Conservation (phyloP, 2,329 filamentous ascomycete genomes). For the Fusarium proliferatum region DNA sequence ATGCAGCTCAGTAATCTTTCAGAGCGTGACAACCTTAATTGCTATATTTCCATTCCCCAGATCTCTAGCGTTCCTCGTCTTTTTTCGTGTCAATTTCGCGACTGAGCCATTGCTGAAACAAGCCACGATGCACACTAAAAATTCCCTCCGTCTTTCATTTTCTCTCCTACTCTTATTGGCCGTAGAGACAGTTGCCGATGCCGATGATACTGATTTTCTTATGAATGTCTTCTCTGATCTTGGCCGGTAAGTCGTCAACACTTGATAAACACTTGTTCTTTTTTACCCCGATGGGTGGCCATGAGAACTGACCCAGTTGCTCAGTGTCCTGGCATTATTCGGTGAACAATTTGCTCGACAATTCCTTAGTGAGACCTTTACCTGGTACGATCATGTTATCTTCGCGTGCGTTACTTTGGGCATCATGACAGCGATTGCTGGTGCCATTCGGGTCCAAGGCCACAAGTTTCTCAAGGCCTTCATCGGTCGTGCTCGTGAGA, state of each 20-base stretch:
- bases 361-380: neutral
- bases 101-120: too few species aligned
- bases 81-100: neutral
- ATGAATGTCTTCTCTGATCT: neutral
- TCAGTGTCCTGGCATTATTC: neutral
- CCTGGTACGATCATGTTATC: neutral
- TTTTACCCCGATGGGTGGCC: too few species aligned
- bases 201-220: neutral
- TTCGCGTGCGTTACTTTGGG: neutral
- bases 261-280: neutral
- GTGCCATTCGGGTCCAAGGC: neutral
- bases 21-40: neutral
- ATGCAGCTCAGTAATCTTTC: neutral
- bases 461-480: fast-evolving
- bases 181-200: neutral
- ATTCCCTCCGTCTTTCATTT: neutral
- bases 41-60: fast-evolving
- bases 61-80: neutral
- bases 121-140: neutral
- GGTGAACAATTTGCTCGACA: neutral
- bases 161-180: neutral
- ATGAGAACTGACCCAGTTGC: neutral
- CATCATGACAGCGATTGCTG: neutral
- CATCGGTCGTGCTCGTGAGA: neutral
- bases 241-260: neutral